Percentiles rank a stretch among this genome's conserved stretches.
Conservation (phyloP, 371 early-diverging fungal species). For the Mortierella sp. region DNA sequence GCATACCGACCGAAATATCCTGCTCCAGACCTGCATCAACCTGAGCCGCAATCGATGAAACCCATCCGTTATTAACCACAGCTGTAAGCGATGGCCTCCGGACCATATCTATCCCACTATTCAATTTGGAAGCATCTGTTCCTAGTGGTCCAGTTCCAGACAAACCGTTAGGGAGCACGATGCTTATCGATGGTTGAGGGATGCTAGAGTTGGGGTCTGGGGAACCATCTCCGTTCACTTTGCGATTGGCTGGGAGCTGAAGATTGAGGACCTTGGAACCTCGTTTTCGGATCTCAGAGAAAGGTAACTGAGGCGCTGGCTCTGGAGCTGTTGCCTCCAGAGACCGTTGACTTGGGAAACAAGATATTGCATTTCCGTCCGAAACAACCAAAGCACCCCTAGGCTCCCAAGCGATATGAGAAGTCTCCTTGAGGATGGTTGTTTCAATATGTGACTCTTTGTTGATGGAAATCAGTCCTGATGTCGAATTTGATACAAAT, state of each 20-base stretch:
- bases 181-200: conserved; percentile 33
- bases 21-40: conserved; percentile 58
- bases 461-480: conserved; percentile 66
- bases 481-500: conserved; percentile 42
- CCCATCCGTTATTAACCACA: conserved; percentile 30
- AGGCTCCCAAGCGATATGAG: conserved; percentile 74
- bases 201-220: conserved; percentile 5
- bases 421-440: conserved; percentile 71
- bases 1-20: conserved; percentile 87
- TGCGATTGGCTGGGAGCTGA: conserved; percentile 48
- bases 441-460: conserved; percentile 73
- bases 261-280: conserved; percentile 42
- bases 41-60: conserved; percentile 21
- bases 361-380: conserved; percentile 59
- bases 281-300: conserved; percentile 50
- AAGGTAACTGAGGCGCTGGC: conserved; percentile 41
- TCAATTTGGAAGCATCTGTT: conserved; percentile 24
- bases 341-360: conserved; percentile 46
- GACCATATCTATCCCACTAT: not conserved
- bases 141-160: conserved; percentile 11
- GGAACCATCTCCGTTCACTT: conserved; percentile 24
- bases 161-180: conserved; percentile 26
- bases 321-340: conserved; percentile 37
- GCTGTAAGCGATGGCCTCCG: conserved; percentile 27
- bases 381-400: conserved; percentile 69